These are phyloP conservation scores for Ettlia oleoabundans DNA, from an alignment of 139 green algal genomes.

Conservation along the genomic window DNA sequence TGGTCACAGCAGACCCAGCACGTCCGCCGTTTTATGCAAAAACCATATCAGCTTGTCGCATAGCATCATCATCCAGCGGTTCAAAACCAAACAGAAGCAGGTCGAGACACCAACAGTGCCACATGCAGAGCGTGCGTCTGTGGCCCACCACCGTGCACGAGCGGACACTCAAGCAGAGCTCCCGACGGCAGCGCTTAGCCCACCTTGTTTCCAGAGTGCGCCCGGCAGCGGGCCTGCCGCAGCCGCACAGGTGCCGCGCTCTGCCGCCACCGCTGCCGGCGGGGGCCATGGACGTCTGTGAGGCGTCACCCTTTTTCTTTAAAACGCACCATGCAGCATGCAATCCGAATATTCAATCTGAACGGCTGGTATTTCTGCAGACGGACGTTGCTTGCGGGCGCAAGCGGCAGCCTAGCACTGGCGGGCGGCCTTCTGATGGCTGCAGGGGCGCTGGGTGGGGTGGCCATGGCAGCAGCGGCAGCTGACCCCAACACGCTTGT, in stretches of 20 bases:
- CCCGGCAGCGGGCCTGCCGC: background rate
- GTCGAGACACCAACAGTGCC: too few relatives aligned
- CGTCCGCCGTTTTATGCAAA: too few relatives aligned
- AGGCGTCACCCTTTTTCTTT: background rate
- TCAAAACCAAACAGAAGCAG: too few relatives aligned
- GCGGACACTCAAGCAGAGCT: too few relatives aligned
- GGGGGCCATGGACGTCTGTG: background rate
- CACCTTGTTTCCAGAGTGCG: background rate
- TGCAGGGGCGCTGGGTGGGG: background rate
- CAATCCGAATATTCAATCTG: too few relatives aligned
- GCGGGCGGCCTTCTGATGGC: conserved; percentile 18
- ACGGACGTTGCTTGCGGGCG: background rate
- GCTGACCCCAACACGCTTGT: conserved; percentile 16
- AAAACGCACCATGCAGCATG: too few relatives aligned
- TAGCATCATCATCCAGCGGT: too few relatives aligned
- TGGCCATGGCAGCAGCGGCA: background rate
- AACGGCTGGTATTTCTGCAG: background rate
- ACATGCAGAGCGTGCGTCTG: too few relatives aligned
- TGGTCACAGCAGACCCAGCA: too few relatives aligned
- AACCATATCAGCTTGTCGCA: too few relatives aligned
- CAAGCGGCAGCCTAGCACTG: conserved; percentile 2
- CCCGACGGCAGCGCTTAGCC: too few relatives aligned
- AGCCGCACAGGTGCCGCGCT: background rate
- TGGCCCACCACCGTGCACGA: too few relatives aligned
- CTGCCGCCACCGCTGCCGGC: background rate